phyloP scores from a whole-genome alignment of 2,329 filamentous ascomycete genomes.

The Penicillium sp. region DNA sequence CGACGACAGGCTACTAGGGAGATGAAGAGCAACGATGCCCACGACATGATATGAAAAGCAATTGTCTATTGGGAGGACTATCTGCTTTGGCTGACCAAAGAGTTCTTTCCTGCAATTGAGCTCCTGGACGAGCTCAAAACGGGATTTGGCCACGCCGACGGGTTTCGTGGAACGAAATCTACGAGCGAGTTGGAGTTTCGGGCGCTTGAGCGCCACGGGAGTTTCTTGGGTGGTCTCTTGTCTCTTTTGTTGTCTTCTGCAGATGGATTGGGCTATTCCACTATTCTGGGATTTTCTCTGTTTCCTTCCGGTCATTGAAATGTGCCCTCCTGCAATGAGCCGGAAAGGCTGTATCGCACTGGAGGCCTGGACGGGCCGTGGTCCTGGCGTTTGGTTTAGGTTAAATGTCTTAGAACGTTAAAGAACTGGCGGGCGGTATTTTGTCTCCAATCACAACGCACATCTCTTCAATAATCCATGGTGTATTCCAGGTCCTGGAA shows the following conservation, averaged over 20 bases:
- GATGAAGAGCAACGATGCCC: background rate
- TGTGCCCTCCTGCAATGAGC: too few species aligned
- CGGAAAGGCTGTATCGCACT: too few species aligned
- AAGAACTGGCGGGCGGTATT: too few species aligned
- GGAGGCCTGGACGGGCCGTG: too few species aligned
- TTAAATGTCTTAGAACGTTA: too few species aligned
- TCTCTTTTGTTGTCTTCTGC: background rate
- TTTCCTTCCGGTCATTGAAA: too few species aligned
- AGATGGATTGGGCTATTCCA: too few species aligned
- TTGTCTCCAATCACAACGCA: too few species aligned
- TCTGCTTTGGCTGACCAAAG: slow-evolving; percentile 10
- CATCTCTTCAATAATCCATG: too few species aligned
- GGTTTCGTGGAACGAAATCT: slow-evolving; percentile 10
- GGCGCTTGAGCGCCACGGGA: slow-evolving; percentile 6
- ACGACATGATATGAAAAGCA: background rate
- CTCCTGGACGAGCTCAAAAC: slow-evolving; percentile 3
- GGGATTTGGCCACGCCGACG: slow-evolving; percentile 10
- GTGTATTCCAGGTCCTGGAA: too few species aligned
- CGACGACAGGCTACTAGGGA: background rate
- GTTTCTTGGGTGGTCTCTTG: background rate
- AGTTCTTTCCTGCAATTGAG: background rate
- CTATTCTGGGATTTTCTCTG: too few species aligned
- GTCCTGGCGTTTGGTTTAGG: too few species aligned
- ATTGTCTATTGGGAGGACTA: slow-evolving; percentile 1
- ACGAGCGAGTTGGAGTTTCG: slow-evolving; percentile 5